Conservation (phyloP, 495 filamentous ascomycete species). For the Hypoxylon trugodes region DNA sequence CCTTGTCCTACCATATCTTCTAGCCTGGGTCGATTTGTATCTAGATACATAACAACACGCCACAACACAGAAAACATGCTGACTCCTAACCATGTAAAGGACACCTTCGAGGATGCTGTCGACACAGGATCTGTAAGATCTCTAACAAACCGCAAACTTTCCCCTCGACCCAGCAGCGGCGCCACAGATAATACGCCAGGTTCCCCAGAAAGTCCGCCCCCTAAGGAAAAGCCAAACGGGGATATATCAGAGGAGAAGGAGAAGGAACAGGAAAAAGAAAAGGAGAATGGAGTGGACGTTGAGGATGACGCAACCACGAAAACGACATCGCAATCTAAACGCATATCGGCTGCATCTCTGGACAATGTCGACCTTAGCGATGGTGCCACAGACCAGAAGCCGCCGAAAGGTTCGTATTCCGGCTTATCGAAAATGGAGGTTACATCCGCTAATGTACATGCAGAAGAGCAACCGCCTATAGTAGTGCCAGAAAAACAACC, state of each 20-base stretch:
- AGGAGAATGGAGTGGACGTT: conserved; percentile 36
- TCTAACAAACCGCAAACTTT: conserved; percentile 60
- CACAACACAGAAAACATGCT: conserved; percentile 9
- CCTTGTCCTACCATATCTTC: neutral
- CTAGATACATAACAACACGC: neutral
- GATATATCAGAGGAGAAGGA: conserved; percentile 45
- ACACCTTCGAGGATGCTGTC: conserved; percentile 80
- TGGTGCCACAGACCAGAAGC: conserved; percentile 37
- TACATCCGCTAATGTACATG: conserved; percentile 7
- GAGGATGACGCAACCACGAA: conserved; percentile 50
- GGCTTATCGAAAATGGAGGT: neutral
- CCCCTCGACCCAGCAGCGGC: conserved; percentile 42
- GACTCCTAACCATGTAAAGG: conserved; percentile 55
- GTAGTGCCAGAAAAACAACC: conserved; percentile 38
- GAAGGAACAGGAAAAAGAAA: conserved; percentile 30
- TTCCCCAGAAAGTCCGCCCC: conserved; percentile 34
- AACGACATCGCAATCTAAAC: conserved; percentile 67
- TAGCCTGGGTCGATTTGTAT: conserved; percentile 1
- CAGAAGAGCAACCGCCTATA: conserved; percentile 19
- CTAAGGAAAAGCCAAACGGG: conserved; percentile 41
- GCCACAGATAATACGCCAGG: conserved; percentile 19
- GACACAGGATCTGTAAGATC: conserved; percentile 63
- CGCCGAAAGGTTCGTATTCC: conserved; percentile 36
- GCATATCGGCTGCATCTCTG: conserved; percentile 69
- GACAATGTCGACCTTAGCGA: conserved; percentile 76